A percentile compares a stretch with the other conserved stretches of the same genome.
Evolutionary conservation across 2,329 filamentous ascomycete species (phyloP).

Genomic region (Basipetospora chlamydospora): DNA sequence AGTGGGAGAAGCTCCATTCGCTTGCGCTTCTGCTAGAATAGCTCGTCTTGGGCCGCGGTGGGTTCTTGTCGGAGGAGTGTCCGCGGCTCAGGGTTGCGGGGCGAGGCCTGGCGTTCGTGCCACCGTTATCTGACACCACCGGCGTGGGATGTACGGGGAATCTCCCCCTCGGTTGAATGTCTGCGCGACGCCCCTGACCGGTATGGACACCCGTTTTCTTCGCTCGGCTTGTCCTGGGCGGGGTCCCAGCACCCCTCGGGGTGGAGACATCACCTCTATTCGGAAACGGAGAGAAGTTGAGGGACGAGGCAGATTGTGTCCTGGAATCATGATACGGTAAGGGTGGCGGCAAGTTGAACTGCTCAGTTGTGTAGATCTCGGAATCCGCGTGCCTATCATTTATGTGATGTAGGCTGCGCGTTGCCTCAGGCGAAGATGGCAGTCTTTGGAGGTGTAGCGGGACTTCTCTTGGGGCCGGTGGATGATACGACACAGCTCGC

Average conservation of each 20-base stretch:
- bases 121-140: not conserved
- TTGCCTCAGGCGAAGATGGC: slow-evolving; percentile 5
- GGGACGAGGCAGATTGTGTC: not conserved
- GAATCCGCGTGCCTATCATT: too few species aligned
- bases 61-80: not conserved
- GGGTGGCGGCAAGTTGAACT: too few species aligned
- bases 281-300: not conserved
- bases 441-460: slow-evolving; percentile 7
- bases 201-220: too few species aligned
- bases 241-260: not conserved
- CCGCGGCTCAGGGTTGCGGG: slow-evolving; percentile 2
- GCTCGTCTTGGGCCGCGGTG: slow-evolving; percentile 2
- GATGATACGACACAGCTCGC: not conserved
- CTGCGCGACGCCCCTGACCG: too few species aligned
- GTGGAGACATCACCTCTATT: not conserved
- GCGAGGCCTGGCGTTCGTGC: not conserved
- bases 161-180: too few species aligned
- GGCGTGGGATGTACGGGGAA: too few species aligned
- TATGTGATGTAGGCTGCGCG: not conserved
- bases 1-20: too few species aligned
- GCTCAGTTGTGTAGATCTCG: too few species aligned
- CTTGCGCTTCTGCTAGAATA: too few species aligned
- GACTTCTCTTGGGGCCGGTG: not conserved
- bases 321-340: too few species aligned
- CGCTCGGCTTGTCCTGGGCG: not conserved